phyloP scores from a whole-genome alignment of 768 basidiomycete species.

The Exsudoporus frostii region DNA sequence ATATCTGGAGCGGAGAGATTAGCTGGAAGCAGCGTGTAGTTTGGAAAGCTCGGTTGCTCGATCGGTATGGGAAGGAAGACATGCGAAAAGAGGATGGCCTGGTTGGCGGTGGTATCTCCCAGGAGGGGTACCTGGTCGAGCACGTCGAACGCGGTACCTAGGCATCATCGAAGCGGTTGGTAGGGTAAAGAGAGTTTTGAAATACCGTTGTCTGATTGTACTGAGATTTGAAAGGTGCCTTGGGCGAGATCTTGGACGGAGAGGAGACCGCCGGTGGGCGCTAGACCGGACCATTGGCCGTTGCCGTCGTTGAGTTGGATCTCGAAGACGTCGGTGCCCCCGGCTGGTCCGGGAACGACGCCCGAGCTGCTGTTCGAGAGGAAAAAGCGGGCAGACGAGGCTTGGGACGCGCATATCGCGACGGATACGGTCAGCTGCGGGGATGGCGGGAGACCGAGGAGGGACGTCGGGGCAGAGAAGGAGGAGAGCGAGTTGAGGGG shows the following conservation, averaged over 20 bases:
- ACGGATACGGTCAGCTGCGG: conserved; percentile 43
- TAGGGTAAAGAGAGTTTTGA: neutral
- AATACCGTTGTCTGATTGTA: conserved; percentile 48
- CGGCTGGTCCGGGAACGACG: conserved; percentile 35
- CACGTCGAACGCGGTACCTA: conserved; percentile 49
- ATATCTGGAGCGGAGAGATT: conserved; percentile 43
- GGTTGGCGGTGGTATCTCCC: conserved; percentile 72
- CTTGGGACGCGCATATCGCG: conserved; percentile 42
- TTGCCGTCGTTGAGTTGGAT: conserved; percentile 46
- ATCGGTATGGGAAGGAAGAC: conserved; percentile 37
- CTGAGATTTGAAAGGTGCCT: conserved; percentile 55
- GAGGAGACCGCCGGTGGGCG: conserved; percentile 49
- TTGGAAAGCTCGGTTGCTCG: conserved; percentile 56
- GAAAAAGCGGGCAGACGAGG: conserved; percentile 50
- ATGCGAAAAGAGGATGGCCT: conserved; percentile 71
- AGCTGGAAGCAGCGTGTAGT: conserved; percentile 67
- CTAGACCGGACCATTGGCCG: conserved; percentile 50
- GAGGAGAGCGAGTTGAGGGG: conserved; percentile 35
- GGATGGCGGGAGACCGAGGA: conserved; percentile 41
- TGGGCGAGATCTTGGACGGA: conserved; percentile 41
- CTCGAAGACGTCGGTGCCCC: conserved; percentile 44
- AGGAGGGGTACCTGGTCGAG: conserved; percentile 49
- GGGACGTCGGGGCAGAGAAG: conserved; percentile 32
- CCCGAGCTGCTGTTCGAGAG: conserved; percentile 48
- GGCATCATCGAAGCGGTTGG: neutral